phyloP scores from a whole-genome alignment of 2,329 filamentous ascomycete genomes.

The Phaeophleospora eucalypticola region DNA sequence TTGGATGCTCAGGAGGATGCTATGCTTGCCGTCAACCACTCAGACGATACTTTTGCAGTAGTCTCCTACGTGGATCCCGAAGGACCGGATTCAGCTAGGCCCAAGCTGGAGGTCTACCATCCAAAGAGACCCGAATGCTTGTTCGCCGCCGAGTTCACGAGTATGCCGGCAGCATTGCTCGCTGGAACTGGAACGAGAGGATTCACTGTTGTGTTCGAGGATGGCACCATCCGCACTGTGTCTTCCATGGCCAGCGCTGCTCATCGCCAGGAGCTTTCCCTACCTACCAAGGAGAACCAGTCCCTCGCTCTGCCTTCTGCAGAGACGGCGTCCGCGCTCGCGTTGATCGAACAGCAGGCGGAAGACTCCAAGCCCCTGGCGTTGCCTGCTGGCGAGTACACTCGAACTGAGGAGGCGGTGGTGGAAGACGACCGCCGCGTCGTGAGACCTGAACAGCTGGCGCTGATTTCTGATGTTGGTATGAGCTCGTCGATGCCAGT shows the following conservation, averaged over 20 bases:
- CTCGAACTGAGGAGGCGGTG: conserved; percentile 33
- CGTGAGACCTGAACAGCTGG: conserved; percentile 63
- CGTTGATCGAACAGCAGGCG: conserved; percentile 3
- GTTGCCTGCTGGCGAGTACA: conserved; percentile 42
- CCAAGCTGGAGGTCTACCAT: conserved; percentile 57
- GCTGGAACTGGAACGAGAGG: conserved; percentile 62
- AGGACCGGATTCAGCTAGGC: conserved; percentile 9
- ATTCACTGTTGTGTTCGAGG: conserved; percentile 71
- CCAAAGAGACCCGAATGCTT: conserved; percentile 57
- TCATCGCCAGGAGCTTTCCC: not conserved
- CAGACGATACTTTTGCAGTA: conserved; percentile 42
- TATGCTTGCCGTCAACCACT: conserved; percentile 64
- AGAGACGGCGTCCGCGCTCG: not conserved
- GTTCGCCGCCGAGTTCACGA: conserved; percentile 40
- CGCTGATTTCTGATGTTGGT: conserved; percentile 65
- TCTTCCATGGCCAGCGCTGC: conserved; percentile 11
- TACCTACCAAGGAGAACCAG: not conserved
- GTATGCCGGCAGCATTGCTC: conserved; percentile 58
- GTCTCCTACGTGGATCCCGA: conserved; percentile 8
- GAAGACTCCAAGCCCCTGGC: conserved; percentile 13
- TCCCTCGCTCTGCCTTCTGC: not conserved
- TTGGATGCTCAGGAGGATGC: conserved; percentile 22
- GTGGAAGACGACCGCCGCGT: conserved; percentile 55
- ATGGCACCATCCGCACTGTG: conserved; percentile 62
- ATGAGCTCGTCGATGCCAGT: conserved; percentile 66